Evolutionary conservation across 2,329 filamentous ascomycete species (phyloP).

Genomic region (Claviceps sp.): DNA sequence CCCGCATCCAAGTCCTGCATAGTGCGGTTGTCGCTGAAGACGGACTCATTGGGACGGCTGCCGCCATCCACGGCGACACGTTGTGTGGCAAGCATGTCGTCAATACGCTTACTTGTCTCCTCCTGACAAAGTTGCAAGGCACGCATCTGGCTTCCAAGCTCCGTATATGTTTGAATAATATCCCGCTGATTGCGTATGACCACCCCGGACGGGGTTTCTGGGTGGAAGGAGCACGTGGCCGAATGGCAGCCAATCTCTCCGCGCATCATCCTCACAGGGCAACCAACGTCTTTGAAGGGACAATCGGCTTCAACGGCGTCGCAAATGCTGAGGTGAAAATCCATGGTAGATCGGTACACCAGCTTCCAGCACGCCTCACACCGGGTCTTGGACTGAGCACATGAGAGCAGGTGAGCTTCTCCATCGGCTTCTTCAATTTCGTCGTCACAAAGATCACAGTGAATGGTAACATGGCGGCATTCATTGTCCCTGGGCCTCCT

Average conservation of each 20-base stretch:
- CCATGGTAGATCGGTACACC: conserved; percentile 30
- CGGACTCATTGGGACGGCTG: conserved; percentile 18
- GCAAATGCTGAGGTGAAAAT: conserved; percentile 36
- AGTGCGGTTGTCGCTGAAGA: conserved; percentile 34
- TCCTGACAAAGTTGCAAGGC: conserved; percentile 22
- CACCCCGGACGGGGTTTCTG: conserved; percentile 34
- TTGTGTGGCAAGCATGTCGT: conserved; percentile 25
- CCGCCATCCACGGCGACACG: conserved; percentile 8
- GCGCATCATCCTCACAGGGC: conserved; percentile 20
- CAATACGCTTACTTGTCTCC: conserved; percentile 19
- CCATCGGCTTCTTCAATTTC: conserved; percentile 31
- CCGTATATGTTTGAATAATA: conserved; percentile 29
- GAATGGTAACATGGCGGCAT: conserved; percentile 39
- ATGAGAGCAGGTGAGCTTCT: conserved; percentile 24
- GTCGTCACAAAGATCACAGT: conserved; percentile 41
- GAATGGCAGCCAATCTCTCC: conserved; percentile 31
- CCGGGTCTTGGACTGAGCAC: conserved; percentile 31
- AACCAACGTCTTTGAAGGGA: conserved; percentile 23
- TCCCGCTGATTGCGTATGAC: conserved; percentile 34
- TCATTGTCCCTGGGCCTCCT: conserved; percentile 35
- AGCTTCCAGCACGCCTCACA: conserved; percentile 36
- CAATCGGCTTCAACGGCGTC: conserved; percentile 38
- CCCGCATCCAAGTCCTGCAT: conserved; percentile 30
- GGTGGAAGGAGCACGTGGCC: conserved; percentile 36
- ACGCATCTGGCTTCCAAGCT: conserved; percentile 22